Base-by-base conservation (phyloP, 2,329 filamentous ascomycete species). In the Tolypocladium paradoxum region DNA sequence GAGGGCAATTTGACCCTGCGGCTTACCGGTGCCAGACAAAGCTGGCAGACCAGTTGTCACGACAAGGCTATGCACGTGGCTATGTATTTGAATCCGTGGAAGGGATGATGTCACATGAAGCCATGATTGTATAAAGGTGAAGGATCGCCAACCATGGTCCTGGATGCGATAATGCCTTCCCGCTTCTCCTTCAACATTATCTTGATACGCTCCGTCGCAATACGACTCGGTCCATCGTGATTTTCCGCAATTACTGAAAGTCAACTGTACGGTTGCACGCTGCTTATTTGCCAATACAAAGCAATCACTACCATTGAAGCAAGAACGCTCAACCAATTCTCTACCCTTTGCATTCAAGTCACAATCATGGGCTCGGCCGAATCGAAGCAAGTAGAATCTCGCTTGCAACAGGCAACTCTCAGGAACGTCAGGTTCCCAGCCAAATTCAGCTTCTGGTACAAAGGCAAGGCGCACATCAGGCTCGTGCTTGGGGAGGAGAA, bases 291-390 rank as follows among this genome's bases (percentile, higher is more conserved):
- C 29, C 40, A 29, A 18, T 2, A 45, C 6, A 24, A 29, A 3
- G n/a, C 6, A 4, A 12, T 5, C 40, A 45, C 16, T 16, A 12
- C 6, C 14, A 45, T 12, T 45, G 40, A 29, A 43, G 22, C 38
- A 22, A 3, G 1, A 43, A 43, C 12, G 38, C 22, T 18, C 22
- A 18, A 43, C 31, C 31, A 33, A 27, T 2, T 27, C 14, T 27
- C 14, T 3, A 8, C 24, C 24, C 11, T 11, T 45, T 16, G 16
- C 24, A 29, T n/a, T 29, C 24, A n/a, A 18, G 4, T 20, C 36
- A 27, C 31, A 27, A 43, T 4, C 40, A 58, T 58, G 56, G 56
- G 56, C 18, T 58, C 58, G 18, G 40, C 55, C 6, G 56, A 56
- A 37, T 58, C 58, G 18, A 57, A 58, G 34, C 52, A 55, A n/a